Evolutionary conservation across 257 asterid species (phyloP), one percentile per base, ranked within the genome.

Genomic region (Eustoma russellianum): DNA sequence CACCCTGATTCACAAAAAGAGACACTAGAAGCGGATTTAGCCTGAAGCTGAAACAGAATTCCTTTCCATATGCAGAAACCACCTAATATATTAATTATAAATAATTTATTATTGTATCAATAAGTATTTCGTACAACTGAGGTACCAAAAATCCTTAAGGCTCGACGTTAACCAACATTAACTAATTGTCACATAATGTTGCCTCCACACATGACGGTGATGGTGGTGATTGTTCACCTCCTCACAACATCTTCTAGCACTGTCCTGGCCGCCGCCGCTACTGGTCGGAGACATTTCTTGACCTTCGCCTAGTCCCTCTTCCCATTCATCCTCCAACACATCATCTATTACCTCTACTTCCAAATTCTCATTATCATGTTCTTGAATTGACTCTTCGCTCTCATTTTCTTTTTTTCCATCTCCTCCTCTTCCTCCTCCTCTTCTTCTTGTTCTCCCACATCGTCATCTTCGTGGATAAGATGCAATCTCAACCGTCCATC

Each of bases 401-500:
- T 46, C 43, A 1, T 38, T 34, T 51, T 48, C 24, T 55, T 58
- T 6, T 40, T 48, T 13, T 33, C 24, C 10, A n/a, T 46, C n/a
- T 16, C 52, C 50, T 50, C 51, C 9, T 28, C 40, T 12, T 49
- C 47, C 5, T 30, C 53, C n/a, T n/a, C n/a, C n/a, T n/a, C n/a
- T n/a, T n/a, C n/a, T n/a, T n/a, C n/a, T n/a, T 2, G 33, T 33
- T 57, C 52, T 4, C 40, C 6, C 10, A 33, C 46, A 5, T 46
- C 66, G 0, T 63, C 63, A 3, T 58, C 51, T 16, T 52, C 50
- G 0, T 19, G 15, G 34, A 73, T 24, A 41, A 73, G 64, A 44
- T 68, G 72, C 59, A 73, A 53, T 57, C 69, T 73, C 17, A 73
- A 35, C 64, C 79, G 55, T 47, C 79, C 79, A 61, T 73, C 71